Conservation (phyloP, 305 asterid species). For the Solanum hybrid region DNA sequence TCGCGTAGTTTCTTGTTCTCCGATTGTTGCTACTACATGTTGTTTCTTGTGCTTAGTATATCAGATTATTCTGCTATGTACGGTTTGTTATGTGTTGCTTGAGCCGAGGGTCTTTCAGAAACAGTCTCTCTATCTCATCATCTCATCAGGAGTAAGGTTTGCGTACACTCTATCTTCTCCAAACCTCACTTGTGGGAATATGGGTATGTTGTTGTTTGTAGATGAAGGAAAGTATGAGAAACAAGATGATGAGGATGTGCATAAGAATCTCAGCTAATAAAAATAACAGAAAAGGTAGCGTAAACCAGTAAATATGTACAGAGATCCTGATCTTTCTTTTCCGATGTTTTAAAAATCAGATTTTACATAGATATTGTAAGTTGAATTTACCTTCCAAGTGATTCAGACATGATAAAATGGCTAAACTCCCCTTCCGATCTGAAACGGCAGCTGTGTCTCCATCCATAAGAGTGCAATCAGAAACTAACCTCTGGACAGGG, state of each 20-base stretch:
- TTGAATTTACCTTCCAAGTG: slow-evolving; percentile 54
- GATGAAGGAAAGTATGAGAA: background rate
- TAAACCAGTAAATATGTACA: background rate
- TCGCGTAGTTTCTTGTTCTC: background rate
- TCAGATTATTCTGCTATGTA: background rate
- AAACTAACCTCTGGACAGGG: slow-evolving; percentile 92
- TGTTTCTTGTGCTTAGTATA: background rate
- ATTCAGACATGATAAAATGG: slow-evolving; percentile 67
- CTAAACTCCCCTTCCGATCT: slow-evolving; percentile 79
- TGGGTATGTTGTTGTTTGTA: background rate
- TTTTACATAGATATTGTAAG: background rate
- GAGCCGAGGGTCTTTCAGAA: background rate
- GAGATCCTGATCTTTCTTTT: background rate
- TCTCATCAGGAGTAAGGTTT: background rate
- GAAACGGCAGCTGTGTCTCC: slow-evolving; percentile 83
- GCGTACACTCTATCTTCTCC: background rate
- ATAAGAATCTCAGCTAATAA: background rate
- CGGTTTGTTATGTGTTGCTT: background rate
- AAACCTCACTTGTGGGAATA: background rate
- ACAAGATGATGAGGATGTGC: background rate
- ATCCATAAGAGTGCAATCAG: slow-evolving; percentile 88
- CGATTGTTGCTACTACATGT: background rate
- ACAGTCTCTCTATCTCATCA: background rate
- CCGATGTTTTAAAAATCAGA: background rate
- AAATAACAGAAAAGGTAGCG: background rate